phyloP scores from a whole-genome alignment of 2,329 filamentous ascomycete species.

The Dothiorella sarmentorum region DNA sequence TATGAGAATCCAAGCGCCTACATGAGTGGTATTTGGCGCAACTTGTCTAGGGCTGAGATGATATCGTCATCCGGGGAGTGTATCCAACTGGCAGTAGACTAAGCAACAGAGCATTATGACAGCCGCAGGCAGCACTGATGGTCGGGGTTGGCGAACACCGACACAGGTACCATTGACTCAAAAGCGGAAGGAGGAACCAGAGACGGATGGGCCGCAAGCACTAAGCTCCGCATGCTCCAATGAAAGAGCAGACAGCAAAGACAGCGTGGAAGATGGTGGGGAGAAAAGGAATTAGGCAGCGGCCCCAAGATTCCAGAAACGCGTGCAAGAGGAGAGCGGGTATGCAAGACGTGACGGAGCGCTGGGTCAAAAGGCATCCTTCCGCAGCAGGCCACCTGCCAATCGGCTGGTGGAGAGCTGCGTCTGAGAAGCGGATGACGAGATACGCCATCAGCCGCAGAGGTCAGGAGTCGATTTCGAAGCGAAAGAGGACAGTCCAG shows the following conservation, averaged over 20 bases:
- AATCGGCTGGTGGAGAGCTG: not conserved
- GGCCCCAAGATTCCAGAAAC: not conserved
- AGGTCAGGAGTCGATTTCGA: slow-evolving; percentile 1
- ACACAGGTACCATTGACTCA: slow-evolving; percentile 4
- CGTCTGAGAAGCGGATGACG: slow-evolving; percentile 1
- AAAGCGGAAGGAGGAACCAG: slow-evolving; percentile 7
- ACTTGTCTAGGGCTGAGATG: not conserved
- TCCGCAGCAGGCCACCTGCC: not conserved
- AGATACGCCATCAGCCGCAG: slow-evolving; percentile 5
- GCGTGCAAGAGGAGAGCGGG: not conserved
- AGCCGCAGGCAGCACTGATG: slow-evolving; percentile 5
- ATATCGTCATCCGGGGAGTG: not conserved
- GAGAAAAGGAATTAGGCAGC: slow-evolving; percentile 4
- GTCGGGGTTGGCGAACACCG: slow-evolving; percentile 4
- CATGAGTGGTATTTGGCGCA: not conserved
- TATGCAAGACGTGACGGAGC: not conserved
- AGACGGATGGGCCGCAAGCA: not conserved
- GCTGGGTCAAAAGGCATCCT: slow-evolving; percentile 1
- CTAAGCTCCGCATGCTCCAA: not conserved
- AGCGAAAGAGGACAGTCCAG: not conserved
- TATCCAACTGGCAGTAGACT: not conserved
- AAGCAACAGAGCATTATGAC: not conserved
- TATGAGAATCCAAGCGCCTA: not conserved
- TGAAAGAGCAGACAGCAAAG: not conserved
- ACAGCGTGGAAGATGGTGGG: not conserved